Evolutionary conservation across 2,329 filamentous ascomycete genomes (phyloP), one percentile per base, ranked within the genome.

Genomic region (Penicillium expansum): DNA sequence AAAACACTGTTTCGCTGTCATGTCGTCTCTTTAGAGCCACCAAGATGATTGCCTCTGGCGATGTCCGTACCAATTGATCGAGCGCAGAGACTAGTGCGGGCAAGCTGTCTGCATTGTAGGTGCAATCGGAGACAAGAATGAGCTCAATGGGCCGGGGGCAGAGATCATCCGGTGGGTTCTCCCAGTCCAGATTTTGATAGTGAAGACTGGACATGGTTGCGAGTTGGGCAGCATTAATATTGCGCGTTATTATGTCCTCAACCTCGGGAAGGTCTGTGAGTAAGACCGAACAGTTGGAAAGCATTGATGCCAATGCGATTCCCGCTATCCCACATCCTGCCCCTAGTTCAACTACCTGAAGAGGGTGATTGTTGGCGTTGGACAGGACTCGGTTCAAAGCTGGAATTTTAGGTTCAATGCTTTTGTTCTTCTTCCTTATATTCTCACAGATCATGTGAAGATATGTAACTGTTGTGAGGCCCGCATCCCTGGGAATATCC

Each of bases 321-420:
- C 87, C 86, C 10, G 88, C 86, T 54, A 88, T 83, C 35, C 87
- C 87, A 69, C 86, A 88, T 0, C 87, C 88, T 30, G 83, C 82
- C 9, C 88, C 87, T 6, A 90, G 76, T 69, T 91, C 87, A 18
- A 91, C 72, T 32, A 84, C 76, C 49, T 79, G 77, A 4, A 85
- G 72, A 18, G 73, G 61, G 5, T 55, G 63, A 52, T 60, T 66
- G 52, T 64, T 66, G 30, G 62, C 58, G 48, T 58, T 57, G 44
- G 59, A 67, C 38, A 79, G 58, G 27, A 73, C 60, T 9, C 72
- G 71, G 64, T 76, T 60, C 32, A 76, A 64, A 18, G 62, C 60
- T 32, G 67, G 65, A 43, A 70, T 66, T 16, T 60, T 60, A 13
- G 58, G 52, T 38, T 52, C 39, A 24, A 56, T 38, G 59, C 67